Conservation (phyloP, 2,329 filamentous ascomycete species). For the Claviceps quebecensis region DNA sequence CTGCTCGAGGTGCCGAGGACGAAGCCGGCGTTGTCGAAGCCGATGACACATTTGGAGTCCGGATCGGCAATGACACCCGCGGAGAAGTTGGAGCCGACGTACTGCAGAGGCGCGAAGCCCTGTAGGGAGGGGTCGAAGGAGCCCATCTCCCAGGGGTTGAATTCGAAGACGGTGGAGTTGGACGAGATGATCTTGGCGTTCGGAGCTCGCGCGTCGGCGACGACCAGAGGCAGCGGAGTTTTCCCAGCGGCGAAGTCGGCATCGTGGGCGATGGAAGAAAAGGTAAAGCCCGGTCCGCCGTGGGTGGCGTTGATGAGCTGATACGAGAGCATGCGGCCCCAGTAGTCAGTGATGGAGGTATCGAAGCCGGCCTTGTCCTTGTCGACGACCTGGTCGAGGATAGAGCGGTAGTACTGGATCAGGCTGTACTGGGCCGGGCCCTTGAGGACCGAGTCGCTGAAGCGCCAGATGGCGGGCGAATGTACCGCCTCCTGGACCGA, state of each 20-base stretch:
- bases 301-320: constrained; percentile 66
- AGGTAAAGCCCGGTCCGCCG: constrained; percentile 67
- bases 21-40: constrained; percentile 69
- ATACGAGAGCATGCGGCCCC: constrained; percentile 74
- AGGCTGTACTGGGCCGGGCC: constrained; percentile 24
- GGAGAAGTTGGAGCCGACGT: constrained; percentile 44
- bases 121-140: constrained; percentile 44
- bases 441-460: constrained; percentile 27
- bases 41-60: constrained; percentile 32
- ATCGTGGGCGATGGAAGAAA: constrained; percentile 49
- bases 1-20: constrained; percentile 72
- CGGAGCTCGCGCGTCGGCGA: constrained; percentile 33
- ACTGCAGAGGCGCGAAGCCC: constrained; percentile 46
- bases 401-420: constrained; percentile 24
- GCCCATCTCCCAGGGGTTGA: constrained; percentile 53
- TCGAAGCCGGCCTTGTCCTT: constrained; percentile 29
- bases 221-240: constrained; percentile 34
- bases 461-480: constrained; percentile 25
- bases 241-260: constrained; percentile 27
- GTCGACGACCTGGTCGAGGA: constrained; percentile 20
- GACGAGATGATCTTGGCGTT: constrained; percentile 28
- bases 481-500: constrained; percentile 30
- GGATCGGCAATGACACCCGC: constrained; percentile 32
- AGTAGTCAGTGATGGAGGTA: constrained; percentile 73
- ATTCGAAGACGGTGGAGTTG: constrained; percentile 51